Evolutionary conservation across 129 eudicot species (phyloP).

Genomic region (Ambrosia trifida): DNA sequence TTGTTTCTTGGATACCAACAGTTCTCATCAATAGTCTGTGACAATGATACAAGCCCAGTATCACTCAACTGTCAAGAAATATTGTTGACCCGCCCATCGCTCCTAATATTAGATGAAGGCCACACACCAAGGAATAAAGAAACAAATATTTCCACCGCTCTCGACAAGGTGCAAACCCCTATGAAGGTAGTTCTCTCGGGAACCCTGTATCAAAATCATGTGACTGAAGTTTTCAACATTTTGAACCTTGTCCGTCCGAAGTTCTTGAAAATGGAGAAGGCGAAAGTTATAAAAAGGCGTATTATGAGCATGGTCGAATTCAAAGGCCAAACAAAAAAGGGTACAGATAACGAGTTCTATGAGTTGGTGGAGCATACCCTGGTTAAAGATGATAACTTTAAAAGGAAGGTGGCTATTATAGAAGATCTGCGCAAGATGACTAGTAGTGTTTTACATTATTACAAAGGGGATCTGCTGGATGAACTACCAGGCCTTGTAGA

Average conservation of each 20-base stretch:
- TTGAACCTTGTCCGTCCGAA: conserved; percentile 79
- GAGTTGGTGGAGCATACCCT: conserved; percentile 69
- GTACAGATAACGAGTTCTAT: conserved; percentile 57
- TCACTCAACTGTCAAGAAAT: conserved; percentile 58
- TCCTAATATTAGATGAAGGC: conserved; percentile 85
- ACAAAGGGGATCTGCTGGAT: conserved; percentile 79
- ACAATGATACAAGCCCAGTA: conserved; percentile 29
- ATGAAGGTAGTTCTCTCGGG: conserved; percentile 91
- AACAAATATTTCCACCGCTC: conserved; percentile 68
- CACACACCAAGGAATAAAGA: conserved; percentile 84
- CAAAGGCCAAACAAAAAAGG: conserved; percentile 39
- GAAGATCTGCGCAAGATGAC: conserved; percentile 83
- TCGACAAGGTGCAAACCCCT: conserved; percentile 63
- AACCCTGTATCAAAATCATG: conserved; percentile 85
- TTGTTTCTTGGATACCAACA: conserved; percentile 82
- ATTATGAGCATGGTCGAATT: conserved; percentile 63
- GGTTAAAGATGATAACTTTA: conserved; percentile 53
- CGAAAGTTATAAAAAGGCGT: conserved; percentile 57
- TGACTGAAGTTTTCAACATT: conserved; percentile 73
- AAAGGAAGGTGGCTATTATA: conserved; percentile 60
- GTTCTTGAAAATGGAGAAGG: conserved; percentile 56
- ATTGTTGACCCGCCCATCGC: conserved; percentile 50
- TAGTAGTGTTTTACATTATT: conserved; percentile 66
- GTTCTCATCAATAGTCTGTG: conserved; percentile 68
- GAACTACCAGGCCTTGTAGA: conserved; percentile 89